phyloP scores from a whole-genome alignment of 73 alveolate species.

The Tetrahymena elliotti region DNA sequence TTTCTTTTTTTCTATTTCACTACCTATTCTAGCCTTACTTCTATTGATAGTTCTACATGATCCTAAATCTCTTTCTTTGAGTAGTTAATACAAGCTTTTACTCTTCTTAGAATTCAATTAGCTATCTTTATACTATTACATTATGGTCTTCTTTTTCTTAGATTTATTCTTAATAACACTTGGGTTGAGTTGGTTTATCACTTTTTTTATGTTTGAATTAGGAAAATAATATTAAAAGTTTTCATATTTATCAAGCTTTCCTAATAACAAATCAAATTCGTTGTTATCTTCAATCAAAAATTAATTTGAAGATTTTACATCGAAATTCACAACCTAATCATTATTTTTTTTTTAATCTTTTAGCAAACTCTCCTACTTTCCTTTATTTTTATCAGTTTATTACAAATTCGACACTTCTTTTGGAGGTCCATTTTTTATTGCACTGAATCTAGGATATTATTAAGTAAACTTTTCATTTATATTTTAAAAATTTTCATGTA shows the following conservation, averaged over 20 bases:
- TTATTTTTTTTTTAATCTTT: no score
- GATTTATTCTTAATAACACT: not conserved
- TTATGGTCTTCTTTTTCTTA: not conserved
- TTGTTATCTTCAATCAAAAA: not conserved
- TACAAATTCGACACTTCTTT: not conserved
- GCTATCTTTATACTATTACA: not conserved
- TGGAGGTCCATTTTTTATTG: not conserved
- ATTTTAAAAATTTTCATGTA: not conserved
- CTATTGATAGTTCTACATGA: not conserved
- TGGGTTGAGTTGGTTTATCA: not conserved
- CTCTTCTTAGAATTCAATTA: not conserved
- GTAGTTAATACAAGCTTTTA: not conserved
- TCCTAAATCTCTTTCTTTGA: not conserved
- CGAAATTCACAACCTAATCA: not conserved
- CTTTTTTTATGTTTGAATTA: no score
- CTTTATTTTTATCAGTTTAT: not conserved
- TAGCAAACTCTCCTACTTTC: not conserved
- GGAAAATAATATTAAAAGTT: not conserved
- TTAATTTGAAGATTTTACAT: not conserved
- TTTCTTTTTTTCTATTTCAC: not conserved
- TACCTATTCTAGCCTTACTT: not conserved
- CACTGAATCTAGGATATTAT: not conserved
- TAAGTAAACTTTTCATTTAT: not conserved
- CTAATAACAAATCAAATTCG: not conserved
- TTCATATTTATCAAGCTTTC: not conserved